phyloP scores from a whole-genome alignment of 2,329 filamentous ascomycete species.

The Aureobasidium mangrovei region DNA sequence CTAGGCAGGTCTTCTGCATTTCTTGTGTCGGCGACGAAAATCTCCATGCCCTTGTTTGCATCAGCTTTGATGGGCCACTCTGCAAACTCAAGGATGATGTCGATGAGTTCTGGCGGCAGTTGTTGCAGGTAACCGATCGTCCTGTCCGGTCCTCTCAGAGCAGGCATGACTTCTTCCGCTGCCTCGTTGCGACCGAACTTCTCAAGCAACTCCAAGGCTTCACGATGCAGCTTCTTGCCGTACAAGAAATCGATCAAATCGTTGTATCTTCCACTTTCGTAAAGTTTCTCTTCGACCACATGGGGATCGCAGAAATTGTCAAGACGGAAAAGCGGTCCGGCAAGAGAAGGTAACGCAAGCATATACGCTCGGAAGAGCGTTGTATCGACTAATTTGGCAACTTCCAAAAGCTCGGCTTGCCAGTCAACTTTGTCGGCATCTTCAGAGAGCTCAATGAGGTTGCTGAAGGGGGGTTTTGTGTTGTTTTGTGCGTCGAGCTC shows the following conservation, averaged over 20 bases:
- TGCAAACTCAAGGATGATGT: slow-evolving; percentile 83
- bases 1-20: slow-evolving; percentile 87
- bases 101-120: slow-evolving; percentile 76
- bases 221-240: slow-evolving; percentile 84
- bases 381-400: slow-evolving; percentile 82
- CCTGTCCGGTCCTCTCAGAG: slow-evolving; percentile 69
- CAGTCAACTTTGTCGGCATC: slow-evolving; percentile 45
- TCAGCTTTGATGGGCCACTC: slow-evolving; percentile 74
- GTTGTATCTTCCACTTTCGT: slow-evolving; percentile 80
- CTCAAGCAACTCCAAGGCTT: slow-evolving; percentile 72
- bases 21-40: slow-evolving; percentile 87
- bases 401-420: slow-evolving; percentile 61
- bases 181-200: slow-evolving; percentile 61
- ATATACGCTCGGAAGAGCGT: slow-evolving; percentile 92
- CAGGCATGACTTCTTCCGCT: slow-evolving; percentile 37
- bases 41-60: slow-evolving; percentile 73
- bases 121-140: slow-evolving; percentile 88
- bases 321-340: slow-evolving; percentile 84
- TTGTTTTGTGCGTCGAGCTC: slow-evolving; percentile 17
- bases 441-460: slow-evolving; percentile 30
- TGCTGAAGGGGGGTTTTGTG: slow-evolving; percentile 36
- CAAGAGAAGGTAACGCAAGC: slow-evolving; percentile 77
- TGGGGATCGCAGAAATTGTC: slow-evolving; percentile 95
- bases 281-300: slow-evolving; percentile 85
- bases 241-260: slow-evolving; percentile 97